Percentiles rank a stretch among this genome's conserved stretches.
Evolutionary conservation across 306 rosid species (phyloP).

Genomic region (Lathyrus aphaca): DNA sequence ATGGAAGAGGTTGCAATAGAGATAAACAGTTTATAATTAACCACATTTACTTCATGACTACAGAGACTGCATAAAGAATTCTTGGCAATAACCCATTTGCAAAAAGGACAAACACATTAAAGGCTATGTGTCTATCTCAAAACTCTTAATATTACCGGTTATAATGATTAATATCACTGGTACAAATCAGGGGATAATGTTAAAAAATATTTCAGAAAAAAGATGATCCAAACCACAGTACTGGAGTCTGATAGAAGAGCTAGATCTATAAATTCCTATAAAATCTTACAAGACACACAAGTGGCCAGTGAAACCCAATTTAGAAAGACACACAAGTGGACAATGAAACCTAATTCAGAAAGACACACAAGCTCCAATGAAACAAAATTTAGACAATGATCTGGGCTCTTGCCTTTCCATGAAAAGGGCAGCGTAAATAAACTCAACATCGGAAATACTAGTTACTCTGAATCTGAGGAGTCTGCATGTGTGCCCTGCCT

Average conservation of each 20-base stretch:
- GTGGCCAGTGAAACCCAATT: slow-evolving; percentile 18
- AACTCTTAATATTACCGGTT: slow-evolving; percentile 23
- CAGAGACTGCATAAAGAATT: not conserved
- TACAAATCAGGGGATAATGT: slow-evolving; percentile 16
- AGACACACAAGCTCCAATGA: not conserved
- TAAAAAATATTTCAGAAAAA: slow-evolving; percentile 12
- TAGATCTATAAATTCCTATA: slow-evolving; percentile 23
- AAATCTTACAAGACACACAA: slow-evolving; percentile 8
- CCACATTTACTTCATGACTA: not conserved
- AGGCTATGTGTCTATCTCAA: slow-evolving; percentile 11
- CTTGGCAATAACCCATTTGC: slow-evolving; percentile 7
- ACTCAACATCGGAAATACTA: slow-evolving; percentile 30
- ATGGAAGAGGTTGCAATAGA: not conserved
- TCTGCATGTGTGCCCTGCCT: slow-evolving; percentile 67
- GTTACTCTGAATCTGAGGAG: slow-evolving; percentile 86
- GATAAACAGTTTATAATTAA: not conserved
- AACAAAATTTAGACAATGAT: slow-evolving; percentile 15
- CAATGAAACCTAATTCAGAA: not conserved
- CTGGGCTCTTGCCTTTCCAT: slow-evolving; percentile 6
- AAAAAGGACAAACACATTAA: slow-evolving; percentile 20
- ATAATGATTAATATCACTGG: slow-evolving; percentile 31
- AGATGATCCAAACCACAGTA: slow-evolving; percentile 11
- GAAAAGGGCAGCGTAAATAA: slow-evolving; percentile 24
- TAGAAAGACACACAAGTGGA: not conserved
- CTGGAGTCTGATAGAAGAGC: slow-evolving; percentile 20